These are phyloP conservation scores for Fusarium chaquense DNA, from an alignment of 2,329 filamentous ascomycete species.

Conservation along the genomic window DNA sequence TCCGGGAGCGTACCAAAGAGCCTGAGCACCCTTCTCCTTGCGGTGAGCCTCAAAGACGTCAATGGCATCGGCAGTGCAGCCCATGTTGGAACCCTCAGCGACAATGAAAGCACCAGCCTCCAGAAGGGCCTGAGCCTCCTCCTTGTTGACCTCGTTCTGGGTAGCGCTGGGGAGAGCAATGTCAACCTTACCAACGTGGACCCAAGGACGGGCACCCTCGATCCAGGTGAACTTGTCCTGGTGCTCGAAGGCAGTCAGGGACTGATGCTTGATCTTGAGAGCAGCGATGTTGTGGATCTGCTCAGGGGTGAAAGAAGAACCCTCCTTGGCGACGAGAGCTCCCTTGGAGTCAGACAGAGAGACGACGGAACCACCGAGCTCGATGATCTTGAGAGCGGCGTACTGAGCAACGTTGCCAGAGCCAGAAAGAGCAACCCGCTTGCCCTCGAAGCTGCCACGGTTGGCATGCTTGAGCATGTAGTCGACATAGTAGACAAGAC, in stretches of 20 bases:
- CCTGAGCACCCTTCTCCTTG: conserved; percentile 72
- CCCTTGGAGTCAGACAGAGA: conserved; percentile 96
- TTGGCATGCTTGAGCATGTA: conserved; percentile 96
- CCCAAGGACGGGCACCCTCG: conserved; percentile 89
- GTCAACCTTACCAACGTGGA: conserved; percentile 89
- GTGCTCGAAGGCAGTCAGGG: conserved; percentile 78
- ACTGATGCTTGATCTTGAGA: conserved; percentile 88
- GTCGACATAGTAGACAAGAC: conserved; percentile 94
- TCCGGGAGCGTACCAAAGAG: conserved; percentile 96
- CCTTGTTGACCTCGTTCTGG: conserved; percentile 95
- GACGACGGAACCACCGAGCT: conserved; percentile 92
- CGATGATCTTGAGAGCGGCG: conserved; percentile 94
- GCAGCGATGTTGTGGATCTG: conserved; percentile 82
- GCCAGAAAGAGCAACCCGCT: conserved; percentile 94
- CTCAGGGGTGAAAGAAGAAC: conserved; percentile 79
- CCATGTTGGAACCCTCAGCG: conserved; percentile 99
- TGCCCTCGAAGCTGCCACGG: conserved; percentile 86
- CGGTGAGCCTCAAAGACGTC: conserved; percentile 88
- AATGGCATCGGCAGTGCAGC: conserved; percentile 95
- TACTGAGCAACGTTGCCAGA: conserved; percentile 99
- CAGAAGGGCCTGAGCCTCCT: conserved; percentile 88
- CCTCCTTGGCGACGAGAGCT: conserved; percentile 78
- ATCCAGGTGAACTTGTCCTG: conserved; percentile 85
- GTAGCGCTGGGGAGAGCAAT: conserved; percentile 93
- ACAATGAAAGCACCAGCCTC: conserved; percentile 83